Conservation (phyloP, 345 rosid genomes). For the Melastoma malabathricum region DNA sequence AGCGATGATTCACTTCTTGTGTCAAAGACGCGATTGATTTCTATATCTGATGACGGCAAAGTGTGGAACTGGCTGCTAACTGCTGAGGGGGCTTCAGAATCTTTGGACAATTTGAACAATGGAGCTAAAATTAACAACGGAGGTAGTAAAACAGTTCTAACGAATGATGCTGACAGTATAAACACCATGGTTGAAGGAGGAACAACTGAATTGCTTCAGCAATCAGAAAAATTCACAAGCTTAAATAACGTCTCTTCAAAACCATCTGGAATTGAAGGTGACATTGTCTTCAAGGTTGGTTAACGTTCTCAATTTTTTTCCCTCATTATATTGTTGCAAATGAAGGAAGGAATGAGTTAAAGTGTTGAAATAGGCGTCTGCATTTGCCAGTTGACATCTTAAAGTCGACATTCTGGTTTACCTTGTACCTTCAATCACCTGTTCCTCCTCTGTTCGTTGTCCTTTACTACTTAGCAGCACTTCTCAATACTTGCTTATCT, state of each 20-base stretch:
- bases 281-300: slow-evolving; percentile 59
- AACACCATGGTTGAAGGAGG: slow-evolving; percentile 23
- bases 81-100: slow-evolving; percentile 55
- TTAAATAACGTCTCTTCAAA: slow-evolving; percentile 25
- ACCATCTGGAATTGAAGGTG: slow-evolving; percentile 17
- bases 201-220: slow-evolving; percentile 19
- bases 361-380: no score
- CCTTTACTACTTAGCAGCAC: no score
- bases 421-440: no score
- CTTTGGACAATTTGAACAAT: slow-evolving; percentile 23
- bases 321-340: no score
- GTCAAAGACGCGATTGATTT: slow-evolving; percentile 57
- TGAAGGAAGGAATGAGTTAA: no score
- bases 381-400: no score
- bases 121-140: slow-evolving; percentile 13
- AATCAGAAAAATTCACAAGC: slow-evolving; percentile 16
- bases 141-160: slow-evolving; percentile 16
- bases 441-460: no score
- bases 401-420: no score
- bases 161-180: slow-evolving; percentile 10
- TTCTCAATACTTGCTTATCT: no score
- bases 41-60: slow-evolving; percentile 93
- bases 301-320: background rate
- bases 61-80: slow-evolving; percentile 89
- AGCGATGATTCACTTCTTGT: slow-evolving; percentile 54